Evolutionary conservation across 345 rosid genomes (phyloP), one percentile per base, ranked within the genome.

Genomic region (Microcos paniculata): DNA sequence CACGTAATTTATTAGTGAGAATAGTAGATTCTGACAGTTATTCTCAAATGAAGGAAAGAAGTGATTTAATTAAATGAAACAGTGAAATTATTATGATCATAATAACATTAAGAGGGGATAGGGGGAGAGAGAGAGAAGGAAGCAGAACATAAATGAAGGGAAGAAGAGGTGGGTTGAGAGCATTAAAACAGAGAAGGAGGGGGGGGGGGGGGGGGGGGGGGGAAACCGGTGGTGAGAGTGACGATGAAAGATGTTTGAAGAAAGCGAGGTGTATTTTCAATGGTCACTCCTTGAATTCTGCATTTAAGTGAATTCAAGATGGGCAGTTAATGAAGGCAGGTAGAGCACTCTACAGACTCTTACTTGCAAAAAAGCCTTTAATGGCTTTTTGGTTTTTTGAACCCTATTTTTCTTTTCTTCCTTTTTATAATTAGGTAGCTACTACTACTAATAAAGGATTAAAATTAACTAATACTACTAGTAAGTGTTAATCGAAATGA

Each of bases 251-350:
- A 70, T 75, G 77, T 80, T 80, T 79, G 85, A 82, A 79, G 88
- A 81, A 80, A 87, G 84, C 77, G 80, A 84, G 83, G 90, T 73
- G 82, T 55, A 33, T 48, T 67, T 83, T 82, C 79, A 75, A 82
- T 82, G 78, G 80, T 68, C 78, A 67, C 75, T 75, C 74, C 82
- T 82, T 85, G 79, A 87, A 83, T 78, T 85, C 85, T 77, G 88
- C 88, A 85, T 87, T 87, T 84, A 87, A 74, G 80, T 76, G 84
- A 83, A 83, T 87, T 85, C 80, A 83, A 80, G 87, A 80, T 77
- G 76, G 67, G 74, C 61, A 79, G 11, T 87, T 84, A 85, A 80
- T 82, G 90, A 79, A 79, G 87, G 87, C 88, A 85, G 88, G 85
- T 85, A 68, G 40, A 35, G 40, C 40, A 35, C 40, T 35, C 4